phyloP scores from a whole-genome alignment of 495 filamentous ascomycete genomes.

The Acidomyces sp. region DNA sequence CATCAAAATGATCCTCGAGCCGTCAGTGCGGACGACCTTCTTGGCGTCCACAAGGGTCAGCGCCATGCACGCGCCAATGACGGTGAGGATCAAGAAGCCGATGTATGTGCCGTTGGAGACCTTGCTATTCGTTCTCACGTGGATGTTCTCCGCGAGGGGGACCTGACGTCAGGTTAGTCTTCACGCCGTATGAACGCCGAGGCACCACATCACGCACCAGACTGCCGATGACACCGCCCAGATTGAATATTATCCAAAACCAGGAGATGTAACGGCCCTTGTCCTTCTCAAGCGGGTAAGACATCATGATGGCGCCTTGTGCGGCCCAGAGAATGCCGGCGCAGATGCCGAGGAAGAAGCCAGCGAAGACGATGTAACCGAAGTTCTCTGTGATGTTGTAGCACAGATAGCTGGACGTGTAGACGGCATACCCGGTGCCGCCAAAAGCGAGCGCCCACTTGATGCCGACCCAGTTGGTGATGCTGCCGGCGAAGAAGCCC shows the following conservation, averaged over 20 bases:
- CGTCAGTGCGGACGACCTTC: conserved; percentile 65
- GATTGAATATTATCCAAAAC: conserved; percentile 95
- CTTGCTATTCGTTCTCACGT: conserved; percentile 40
- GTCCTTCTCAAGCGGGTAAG: conserved; percentile 65
- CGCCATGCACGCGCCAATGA: conserved; percentile 57
- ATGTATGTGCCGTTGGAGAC: conserved; percentile 82
- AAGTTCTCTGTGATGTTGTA: conserved; percentile 63
- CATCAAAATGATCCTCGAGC: conserved; percentile 71
- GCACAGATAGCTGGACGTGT: conserved; percentile 61
- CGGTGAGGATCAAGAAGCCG: conserved; percentile 80
- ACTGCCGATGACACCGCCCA: conserved; percentile 80
- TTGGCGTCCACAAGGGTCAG: conserved; percentile 64
- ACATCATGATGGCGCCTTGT: conserved; percentile 93
- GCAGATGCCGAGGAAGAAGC: conserved; percentile 53
- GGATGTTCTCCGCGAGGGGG: conserved; percentile 67
- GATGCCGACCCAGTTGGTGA: conserved; percentile 63
- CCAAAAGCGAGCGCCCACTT: conserved; percentile 61
- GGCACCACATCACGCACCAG: conserved; percentile 51
- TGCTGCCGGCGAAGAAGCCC: conserved; percentile 73
- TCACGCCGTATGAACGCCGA: too few species aligned
- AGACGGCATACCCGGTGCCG: conserved; percentile 77
- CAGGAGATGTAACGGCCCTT: conserved; percentile 83
- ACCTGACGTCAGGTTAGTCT: conserved; percentile 30
- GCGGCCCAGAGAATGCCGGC: conserved; percentile 83
- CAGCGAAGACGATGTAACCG: conserved; percentile 46